Base-by-base conservation (phyloP, 2,329 filamentous ascomycete genomes). In the Arthroderma sp. region DNA sequence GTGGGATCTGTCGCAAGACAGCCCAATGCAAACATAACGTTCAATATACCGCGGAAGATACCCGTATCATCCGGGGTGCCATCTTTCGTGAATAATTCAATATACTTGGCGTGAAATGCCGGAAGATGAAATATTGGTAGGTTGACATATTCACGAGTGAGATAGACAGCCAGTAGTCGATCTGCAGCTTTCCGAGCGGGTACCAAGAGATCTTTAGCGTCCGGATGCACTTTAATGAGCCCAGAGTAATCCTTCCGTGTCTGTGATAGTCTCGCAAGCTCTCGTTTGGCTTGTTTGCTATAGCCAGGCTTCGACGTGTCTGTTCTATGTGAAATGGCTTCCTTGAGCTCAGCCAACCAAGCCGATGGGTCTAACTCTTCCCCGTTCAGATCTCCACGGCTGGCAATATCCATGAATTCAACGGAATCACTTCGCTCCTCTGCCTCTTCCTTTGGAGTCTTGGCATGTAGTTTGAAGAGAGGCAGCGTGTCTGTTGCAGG, bases 141-240 rank as follows among this genome's bases (percentile, higher is more conserved):
- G 41, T 64, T 64, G n/a, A 64, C 64, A 57, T 64, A 65, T 58
- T 67, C 65, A 17, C 61, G 62, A 8, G 58, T 61, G 23, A 67
- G 49, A 28, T 67, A 67, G 2, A 51, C 54, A 2, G 57, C 55
- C 9, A 67, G 37, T 11, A 63, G 55, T 28, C 37, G 56, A 52
- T 66, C 64, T 9, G 61, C 57, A 37, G 59, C 19, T 7, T 61
- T 52, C 5, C 61, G 63, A 17, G 60, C 43, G 17, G 64, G 56
- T 39, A 61, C 57, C 21, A 39, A 31, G 6, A 52, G 37, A 35
- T 62, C 51, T 13, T 31, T 28, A 6, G 38, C 15, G 38, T 56
- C 35, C 1, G 60, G 56, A 4, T 17, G n/a, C 33, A 41, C 15
- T 19, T 19, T 54, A 19, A 38, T 39, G 25, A 58, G 25, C 17